Evolutionary conservation across 2,329 filamentous ascomycete species (phyloP), one percentile per base, ranked within the genome.

Genomic region (Phyllosticta paracitricarpa): DNA sequence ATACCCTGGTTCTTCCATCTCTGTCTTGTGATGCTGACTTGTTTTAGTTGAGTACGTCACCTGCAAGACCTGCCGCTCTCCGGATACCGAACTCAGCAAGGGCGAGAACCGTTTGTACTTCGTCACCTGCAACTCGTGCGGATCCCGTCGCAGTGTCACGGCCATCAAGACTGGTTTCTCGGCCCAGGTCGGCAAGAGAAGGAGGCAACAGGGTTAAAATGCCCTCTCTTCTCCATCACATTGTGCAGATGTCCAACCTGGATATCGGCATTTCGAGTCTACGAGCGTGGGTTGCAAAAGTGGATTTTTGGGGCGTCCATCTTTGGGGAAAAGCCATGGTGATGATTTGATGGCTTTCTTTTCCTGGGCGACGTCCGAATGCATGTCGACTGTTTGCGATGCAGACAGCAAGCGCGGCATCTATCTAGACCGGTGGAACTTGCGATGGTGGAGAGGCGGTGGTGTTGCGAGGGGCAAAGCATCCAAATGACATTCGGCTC

Each of bases 131-230:
- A 96, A 94, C 80, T 79, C 76, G 57, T 82, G 80, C 68, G 79
- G 79, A 61, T 80, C 77, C 55, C 73, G 93, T 78, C 88, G 92
- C 75, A 91, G 87, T 72, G 93, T 97, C 75, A 91, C 91, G 64
- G 92, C 94, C 68, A 99, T 99, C 88, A 99, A 99, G 87, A 96
- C 91, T 64, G 94, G 94, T 91, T 99, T 99, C 91, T 95, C 92
- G 72, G 94, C 94, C 77, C 94, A 97, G 80, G 89, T 99, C 77
- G 94, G 94, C 76, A 97, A 97, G 89, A 89, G 94, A 84, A 94
- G 87, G 83, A 95, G 95, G 85, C 89, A 91, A 81, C 85, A 90
- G 77, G 89, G 83, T 77, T 95, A 91, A 48, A 6, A 14, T n/a
- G 5, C 6, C 14, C 40, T 48, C 40, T n/a, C 14, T 40, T 48